phyloP scores from a whole-genome alignment of 1,284 basidiomycete species.

The Puccinia hordei region DNA sequence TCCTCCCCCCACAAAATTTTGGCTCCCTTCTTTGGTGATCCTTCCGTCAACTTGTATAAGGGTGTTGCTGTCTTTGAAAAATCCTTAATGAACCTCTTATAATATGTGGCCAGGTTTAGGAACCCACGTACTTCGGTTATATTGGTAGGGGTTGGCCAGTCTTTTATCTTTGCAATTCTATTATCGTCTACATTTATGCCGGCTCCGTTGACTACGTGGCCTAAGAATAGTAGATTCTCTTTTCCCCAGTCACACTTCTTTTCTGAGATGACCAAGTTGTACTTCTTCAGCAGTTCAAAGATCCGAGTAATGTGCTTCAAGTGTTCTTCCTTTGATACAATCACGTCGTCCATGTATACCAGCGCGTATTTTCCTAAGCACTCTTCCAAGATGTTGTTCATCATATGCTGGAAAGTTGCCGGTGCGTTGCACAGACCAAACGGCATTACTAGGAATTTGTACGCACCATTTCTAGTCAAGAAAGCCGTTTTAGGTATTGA shows the following conservation, averaged over 20 bases:
- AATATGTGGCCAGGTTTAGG: too few species aligned
- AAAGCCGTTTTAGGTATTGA: not conserved
- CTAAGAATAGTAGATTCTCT: not conserved
- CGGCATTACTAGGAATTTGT: slow-evolving; percentile 16
- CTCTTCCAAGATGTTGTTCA: slow-evolving; percentile 55
- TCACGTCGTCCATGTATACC: slow-evolving; percentile 18
- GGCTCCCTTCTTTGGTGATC: not conserved
- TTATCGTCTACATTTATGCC: too few species aligned
- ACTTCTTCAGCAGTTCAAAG: not conserved
- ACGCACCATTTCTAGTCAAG: not conserved
- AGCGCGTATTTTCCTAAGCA: not conserved
- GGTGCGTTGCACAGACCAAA: slow-evolving; percentile 51
- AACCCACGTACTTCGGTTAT: too few species aligned
- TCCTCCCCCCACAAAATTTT: not conserved
- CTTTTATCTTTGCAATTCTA: too few species aligned
- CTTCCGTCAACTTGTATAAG: too few species aligned
- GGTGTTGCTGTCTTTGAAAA: too few species aligned
- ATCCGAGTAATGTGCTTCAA: not conserved
- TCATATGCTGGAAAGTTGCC: slow-evolving; percentile 55
- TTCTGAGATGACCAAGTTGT: not conserved
- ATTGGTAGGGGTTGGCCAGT: too few species aligned
- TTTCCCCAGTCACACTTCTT: slow-evolving; percentile 13
- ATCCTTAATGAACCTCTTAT: too few species aligned
- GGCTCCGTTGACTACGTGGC: not conserved
- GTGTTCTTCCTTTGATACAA: slow-evolving; percentile 2